Evolutionary conservation across 2,329 filamentous ascomycete genomes (phyloP).

Genomic region (Pseudogymnoascus sp.): DNA sequence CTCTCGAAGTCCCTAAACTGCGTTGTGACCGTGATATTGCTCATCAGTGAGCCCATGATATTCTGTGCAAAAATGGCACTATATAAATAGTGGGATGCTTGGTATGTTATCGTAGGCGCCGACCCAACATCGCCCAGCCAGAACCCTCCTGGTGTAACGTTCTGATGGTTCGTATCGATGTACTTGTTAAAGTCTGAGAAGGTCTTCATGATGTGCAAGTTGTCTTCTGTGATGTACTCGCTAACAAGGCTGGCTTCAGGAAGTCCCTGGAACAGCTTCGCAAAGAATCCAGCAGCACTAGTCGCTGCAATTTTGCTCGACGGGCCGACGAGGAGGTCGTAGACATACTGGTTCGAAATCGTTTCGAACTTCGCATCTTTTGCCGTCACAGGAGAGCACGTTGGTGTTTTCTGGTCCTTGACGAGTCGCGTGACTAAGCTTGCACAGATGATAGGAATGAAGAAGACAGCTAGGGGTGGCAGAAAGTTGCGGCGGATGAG

Average conservation of each 20-base stretch:
- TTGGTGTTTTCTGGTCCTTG: constrained; percentile 43
- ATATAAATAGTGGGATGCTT: constrained; percentile 51
- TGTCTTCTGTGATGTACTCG: constrained; percentile 12
- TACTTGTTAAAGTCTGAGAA: constrained; percentile 62
- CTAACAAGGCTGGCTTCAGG: constrained; percentile 15
- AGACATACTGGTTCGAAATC: constrained; percentile 17
- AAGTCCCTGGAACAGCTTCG: constrained; percentile 20
- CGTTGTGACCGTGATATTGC: constrained; percentile 62
- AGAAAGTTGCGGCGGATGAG: constrained; percentile 74
- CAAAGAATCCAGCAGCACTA: constrained; percentile 17
- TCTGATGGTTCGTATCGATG: constrained; percentile 55
- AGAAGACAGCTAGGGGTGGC: constrained; percentile 65
- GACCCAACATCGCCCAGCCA: constrained; percentile 60
- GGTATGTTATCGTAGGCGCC: constrained; percentile 63
- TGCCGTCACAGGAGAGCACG: constrained; percentile 43
- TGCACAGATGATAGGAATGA: constrained; percentile 73
- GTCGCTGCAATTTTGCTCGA: constrained; percentile 28
- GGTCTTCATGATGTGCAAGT: constrained; percentile 45
- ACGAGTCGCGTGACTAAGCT: constrained; percentile 75
- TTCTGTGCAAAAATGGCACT: constrained; percentile 58
- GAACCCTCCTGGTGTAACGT: constrained; percentile 70
- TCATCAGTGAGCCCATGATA: constrained; percentile 56
- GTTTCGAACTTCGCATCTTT: constrained; percentile 36
- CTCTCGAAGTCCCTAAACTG: constrained; percentile 70
- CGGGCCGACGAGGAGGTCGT: constrained; percentile 37